Evolutionary conservation across 331 rosid species (phyloP).

Genomic region (Ulmus americana): DNA sequence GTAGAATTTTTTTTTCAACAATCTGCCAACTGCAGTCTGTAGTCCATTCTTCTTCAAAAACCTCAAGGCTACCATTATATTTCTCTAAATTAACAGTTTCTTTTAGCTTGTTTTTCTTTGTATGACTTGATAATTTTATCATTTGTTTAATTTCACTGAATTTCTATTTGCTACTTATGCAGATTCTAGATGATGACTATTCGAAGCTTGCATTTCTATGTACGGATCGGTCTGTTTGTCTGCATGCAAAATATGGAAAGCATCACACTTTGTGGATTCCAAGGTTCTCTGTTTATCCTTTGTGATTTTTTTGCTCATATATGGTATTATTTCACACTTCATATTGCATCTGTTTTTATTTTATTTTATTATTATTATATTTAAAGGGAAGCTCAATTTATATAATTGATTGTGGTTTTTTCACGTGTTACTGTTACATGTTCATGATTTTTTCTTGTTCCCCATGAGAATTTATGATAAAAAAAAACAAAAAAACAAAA

Average conservation of each 20-base stretch:
- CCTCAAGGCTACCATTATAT: too few relatives aligned
- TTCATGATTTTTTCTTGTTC: neutral
- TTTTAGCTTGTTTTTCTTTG: too few relatives aligned
- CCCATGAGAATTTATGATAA: neutral
- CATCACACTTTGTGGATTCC: slow-evolving; percentile 84
- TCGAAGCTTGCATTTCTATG: slow-evolving; percentile 91
- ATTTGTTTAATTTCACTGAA: slow-evolving; percentile 13
- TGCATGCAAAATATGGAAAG: slow-evolving; percentile 94
- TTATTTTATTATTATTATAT: too few relatives aligned
- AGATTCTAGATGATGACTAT: slow-evolving; percentile 81
- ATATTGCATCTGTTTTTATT: neutral
- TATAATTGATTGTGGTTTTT: neutral
- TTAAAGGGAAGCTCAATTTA: neutral
- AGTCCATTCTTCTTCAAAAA: too few relatives aligned
- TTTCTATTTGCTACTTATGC: slow-evolving; percentile 17
- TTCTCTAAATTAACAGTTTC: too few relatives aligned
- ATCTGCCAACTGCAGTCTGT: too few relatives aligned
- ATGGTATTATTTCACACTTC: neutral
- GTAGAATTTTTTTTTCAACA: too few relatives aligned
- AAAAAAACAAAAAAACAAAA: neutral
- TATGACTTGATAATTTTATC: neutral
- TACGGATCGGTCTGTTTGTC: slow-evolving; percentile 71
- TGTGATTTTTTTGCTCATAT: neutral
- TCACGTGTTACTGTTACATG: neutral
- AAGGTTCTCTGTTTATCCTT: slow-evolving; percentile 43